phyloP scores from a whole-genome alignment of 1,284 basidiomycete species.

The Apiotrichum domesticum region DNA sequence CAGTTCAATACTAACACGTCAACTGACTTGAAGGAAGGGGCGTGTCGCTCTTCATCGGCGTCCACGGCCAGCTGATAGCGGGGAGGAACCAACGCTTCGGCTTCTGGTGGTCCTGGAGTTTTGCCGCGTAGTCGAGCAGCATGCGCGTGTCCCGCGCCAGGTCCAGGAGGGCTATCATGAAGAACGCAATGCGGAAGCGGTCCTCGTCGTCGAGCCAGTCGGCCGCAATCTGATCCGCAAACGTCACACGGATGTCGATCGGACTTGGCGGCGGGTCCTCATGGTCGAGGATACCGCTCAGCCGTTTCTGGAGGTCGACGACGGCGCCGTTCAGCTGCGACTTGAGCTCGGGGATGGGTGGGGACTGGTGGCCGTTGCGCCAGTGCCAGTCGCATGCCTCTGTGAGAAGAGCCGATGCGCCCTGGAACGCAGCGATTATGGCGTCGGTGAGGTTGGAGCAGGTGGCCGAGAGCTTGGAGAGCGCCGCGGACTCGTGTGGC shows the following conservation, averaged over 20 bases:
- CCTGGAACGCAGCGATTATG: constrained; percentile 6
- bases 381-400: constrained; percentile 12
- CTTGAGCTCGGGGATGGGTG: no score
- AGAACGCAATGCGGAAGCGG: constrained; percentile 40
- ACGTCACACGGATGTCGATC: constrained; percentile 5
- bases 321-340: not conserved
- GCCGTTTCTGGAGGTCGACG: constrained; percentile 8
- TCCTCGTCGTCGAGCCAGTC: constrained; percentile 32
- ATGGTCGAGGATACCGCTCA: constrained; percentile 16
- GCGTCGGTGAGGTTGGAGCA: constrained; percentile 9
- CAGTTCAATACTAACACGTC: not conserved
- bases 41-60: not conserved
- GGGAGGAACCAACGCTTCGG: constrained; percentile 15
- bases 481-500: not conserved
- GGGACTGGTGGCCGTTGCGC: no score
- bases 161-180: constrained; percentile 41
- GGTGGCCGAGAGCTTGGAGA: not conserved
- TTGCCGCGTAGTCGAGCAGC: constrained; percentile 15
- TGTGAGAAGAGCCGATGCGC: constrained; percentile 1
- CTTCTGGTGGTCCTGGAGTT: constrained; percentile 1
- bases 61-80: constrained; percentile 15
- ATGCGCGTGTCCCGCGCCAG: constrained; percentile 29
- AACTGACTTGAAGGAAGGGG: not conserved
- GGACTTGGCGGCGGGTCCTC: not conserved
- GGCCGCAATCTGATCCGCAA: constrained; percentile 14